Percentiles rank a stretch among this genome's conserved stretches.
These are phyloP conservation scores for Teratosphaeria nubilosa DNA, from an alignment of 2,329 filamentous ascomycete genomes.

Conservation along the genomic window DNA sequence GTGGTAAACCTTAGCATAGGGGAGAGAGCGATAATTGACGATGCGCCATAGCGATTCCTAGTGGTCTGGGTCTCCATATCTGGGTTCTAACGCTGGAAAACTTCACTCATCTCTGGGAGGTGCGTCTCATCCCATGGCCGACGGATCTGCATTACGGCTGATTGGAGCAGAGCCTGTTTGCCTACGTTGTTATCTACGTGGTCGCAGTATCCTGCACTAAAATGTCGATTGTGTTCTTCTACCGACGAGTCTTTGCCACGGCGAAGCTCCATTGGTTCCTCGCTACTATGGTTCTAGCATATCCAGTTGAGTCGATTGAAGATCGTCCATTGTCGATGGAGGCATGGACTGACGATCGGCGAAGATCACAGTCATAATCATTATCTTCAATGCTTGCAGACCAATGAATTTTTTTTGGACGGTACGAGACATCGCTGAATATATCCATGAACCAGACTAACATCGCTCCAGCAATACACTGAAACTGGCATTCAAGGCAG, in stretches of 20 bases:
- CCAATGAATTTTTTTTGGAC: constrained; percentile 1
- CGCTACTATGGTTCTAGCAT: background rate
- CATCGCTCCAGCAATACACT: constrained; percentile 1
- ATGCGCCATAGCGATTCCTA: background rate
- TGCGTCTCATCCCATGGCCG: background rate
- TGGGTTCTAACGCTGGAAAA: background rate
- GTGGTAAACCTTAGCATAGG: background rate
- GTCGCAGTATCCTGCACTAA: constrained; percentile 2
- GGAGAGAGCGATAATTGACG: background rate
- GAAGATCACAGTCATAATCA: constrained; percentile 1
- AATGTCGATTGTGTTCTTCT: constrained; percentile 1
- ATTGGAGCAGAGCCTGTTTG: constrained; percentile 1
- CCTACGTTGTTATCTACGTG: constrained; percentile 2
- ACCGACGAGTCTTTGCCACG: background rate
- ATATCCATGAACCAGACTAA: background rate
- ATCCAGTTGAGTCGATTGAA: background rate
- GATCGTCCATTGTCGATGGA: background rate
- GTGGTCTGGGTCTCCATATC: constrained; percentile 1
- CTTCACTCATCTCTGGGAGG: constrained; percentile 1
- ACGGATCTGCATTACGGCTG: background rate
- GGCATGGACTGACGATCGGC: background rate
- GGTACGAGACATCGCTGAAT: background rate
- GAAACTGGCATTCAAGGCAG: background rate
- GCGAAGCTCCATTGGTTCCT: background rate
- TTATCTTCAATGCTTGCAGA: constrained; percentile 2